Evolutionary conservation across 1,284 basidiomycete genomes (phyloP), one percentile per base, ranked within the genome.

Genomic region (Puccinia polysora): DNA sequence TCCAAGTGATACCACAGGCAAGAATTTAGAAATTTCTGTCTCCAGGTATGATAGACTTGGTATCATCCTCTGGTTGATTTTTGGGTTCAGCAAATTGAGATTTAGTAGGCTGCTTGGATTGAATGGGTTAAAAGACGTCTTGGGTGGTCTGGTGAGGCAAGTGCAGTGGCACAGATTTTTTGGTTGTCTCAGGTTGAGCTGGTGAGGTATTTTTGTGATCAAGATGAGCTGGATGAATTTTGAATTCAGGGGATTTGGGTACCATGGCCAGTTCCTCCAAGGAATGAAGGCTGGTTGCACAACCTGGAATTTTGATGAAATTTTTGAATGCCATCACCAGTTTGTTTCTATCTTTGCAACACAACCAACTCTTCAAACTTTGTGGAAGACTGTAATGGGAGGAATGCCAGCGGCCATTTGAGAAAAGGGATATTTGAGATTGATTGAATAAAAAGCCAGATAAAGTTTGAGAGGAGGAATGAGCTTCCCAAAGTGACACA

Each of bases 381-480:
- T 93, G 78, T 96, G 92, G 78, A 96, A 95, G 47, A 93, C 84
- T 43, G n/a, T 30, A n/a, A n/a, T n/a, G n/a, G n/a, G n/a, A n/a
- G n/a, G n/a, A n/a, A n/a, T n/a, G 23, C 23, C n/a, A n/a, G n/a
- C 45, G 40, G 34, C 15, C n/a, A 45, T 10, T 7, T 55, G 32
- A 65, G n/a, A n/a, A n/a, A n/a, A n/a, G n/a, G n/a, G n/a, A n/a
- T 45, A 64, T 64, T n/a, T 10, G 68, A 34, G 14, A 34, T 43
- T 47, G 30, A 73, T n/a, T 34, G 38, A 63, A 74, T 69, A 62
- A 18, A 23, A n/a, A n/a, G n/a, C n/a, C n/a, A n/a, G n/a, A n/a
- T n/a, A n/a, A n/a, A n/a, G n/a, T n/a, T n/a, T n/a, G 12, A 15
- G 32, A 8, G 23, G 28, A 32, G 12, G n/a, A n/a, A 45, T 45